Percentiles rank a stretch among this genome's conserved stretches.
Evolutionary conservation across 257 asterid species (phyloP).

Genomic region (Handroanthus guayacan): DNA sequence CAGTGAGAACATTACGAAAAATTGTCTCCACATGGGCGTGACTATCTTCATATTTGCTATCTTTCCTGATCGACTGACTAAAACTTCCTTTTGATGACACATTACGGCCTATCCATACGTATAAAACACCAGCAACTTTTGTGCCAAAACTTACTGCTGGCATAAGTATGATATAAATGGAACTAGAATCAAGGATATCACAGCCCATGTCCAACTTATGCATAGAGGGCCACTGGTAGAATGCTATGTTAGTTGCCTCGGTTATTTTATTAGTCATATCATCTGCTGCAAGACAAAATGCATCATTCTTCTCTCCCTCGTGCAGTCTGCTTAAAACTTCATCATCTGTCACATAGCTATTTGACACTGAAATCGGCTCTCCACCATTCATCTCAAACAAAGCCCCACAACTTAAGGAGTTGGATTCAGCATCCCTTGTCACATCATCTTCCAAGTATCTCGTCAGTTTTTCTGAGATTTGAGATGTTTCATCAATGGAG

Average conservation of each 20-base stretch:
- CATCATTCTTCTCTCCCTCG: conserved; percentile 29
- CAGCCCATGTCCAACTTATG: conserved; percentile 39
- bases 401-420: conserved; percentile 34
- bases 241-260: conserved; percentile 39
- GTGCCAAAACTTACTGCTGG: conserved; percentile 35
- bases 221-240: conserved; percentile 64
- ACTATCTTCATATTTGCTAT: conserved; percentile 37
- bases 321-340: conserved; percentile 38
- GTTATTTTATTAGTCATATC: conserved; percentile 31
- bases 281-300: conserved; percentile 26
- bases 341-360: conserved; percentile 26
- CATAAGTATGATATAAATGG: conserved; percentile 50
- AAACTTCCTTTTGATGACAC: conserved; percentile 34
- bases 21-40: conserved; percentile 40
- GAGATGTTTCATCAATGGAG: conserved; percentile 53
- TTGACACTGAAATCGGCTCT: conserved; percentile 46
- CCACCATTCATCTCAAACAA: conserved; percentile 42
- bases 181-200: conserved; percentile 50
- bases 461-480: conserved; percentile 42
- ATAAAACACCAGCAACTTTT: conserved; percentile 39
- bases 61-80: conserved; percentile 41
- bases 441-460: conserved; percentile 49
- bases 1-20: conserved; percentile 43
- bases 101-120: conserved; percentile 53
- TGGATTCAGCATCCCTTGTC: conserved; percentile 45